Percentiles rank a stretch among this genome's conserved stretches.
Conservation (phyloP, 1,284 basidiomycete genomes). For the Sanghuangporus weigelae region DNA sequence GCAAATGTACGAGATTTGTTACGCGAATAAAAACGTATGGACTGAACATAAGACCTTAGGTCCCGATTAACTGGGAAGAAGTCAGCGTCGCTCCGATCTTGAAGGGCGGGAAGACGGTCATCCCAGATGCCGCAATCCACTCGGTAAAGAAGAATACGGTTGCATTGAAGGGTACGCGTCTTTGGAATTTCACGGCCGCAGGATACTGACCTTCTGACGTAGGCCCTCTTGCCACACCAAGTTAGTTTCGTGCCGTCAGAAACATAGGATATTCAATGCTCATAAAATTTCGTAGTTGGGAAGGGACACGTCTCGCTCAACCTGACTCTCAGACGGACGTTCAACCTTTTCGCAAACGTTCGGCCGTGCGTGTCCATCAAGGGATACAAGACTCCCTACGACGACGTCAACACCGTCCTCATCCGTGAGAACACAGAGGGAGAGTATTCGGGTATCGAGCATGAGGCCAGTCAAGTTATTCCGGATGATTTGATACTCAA, state of each 20-base stretch:
- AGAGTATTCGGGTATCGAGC: slow-evolving; percentile 99
- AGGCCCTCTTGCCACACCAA: slow-evolving; percentile 93
- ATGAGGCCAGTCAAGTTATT: slow-evolving; percentile 57
- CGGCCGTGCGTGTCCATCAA: slow-evolving; percentile 94
- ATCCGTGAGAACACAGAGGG: slow-evolving; percentile 99
- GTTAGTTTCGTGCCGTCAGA: slow-evolving; percentile 40
- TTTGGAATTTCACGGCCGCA: background rate
- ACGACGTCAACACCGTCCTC: slow-evolving; percentile 96
- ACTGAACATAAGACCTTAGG: slow-evolving; percentile 40
- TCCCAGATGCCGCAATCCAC: slow-evolving; percentile 88
- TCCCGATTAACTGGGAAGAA: slow-evolving; percentile 98
- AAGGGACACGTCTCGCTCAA: slow-evolving; percentile 99
- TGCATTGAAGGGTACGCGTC: slow-evolving; percentile 82
- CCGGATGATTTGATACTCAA: slow-evolving; percentile 2
- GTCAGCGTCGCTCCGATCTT: slow-evolving; percentile 94
- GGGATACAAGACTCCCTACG: slow-evolving; percentile 98
- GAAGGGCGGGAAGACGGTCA: slow-evolving; percentile 94
- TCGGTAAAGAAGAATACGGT: slow-evolving; percentile 98
- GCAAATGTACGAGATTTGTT: slow-evolving; percentile 57
- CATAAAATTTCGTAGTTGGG: slow-evolving; percentile 62
- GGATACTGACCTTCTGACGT: slow-evolving; percentile 4
- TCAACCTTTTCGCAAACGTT: slow-evolving; percentile 98
- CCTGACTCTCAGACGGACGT: slow-evolving; percentile 93
- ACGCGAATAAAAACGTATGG: slow-evolving; percentile 7
- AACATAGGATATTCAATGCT: background rate